These are phyloP conservation scores for Colletotrichum limetticola DNA, from an alignment of 2,329 filamentous ascomycete genomes.

Conservation along the genomic window DNA sequence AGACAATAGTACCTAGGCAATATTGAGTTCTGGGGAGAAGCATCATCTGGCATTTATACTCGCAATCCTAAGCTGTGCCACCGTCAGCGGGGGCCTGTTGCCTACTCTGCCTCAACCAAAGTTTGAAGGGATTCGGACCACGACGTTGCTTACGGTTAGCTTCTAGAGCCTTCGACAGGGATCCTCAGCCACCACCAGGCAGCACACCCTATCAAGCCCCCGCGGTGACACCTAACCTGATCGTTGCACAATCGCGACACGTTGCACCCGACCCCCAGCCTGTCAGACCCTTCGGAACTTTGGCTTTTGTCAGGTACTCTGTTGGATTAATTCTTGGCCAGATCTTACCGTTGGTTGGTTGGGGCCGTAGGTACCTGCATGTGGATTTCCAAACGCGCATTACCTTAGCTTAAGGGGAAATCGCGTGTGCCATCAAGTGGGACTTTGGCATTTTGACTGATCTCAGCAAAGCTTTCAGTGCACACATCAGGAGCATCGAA, in stretches of 20 bases:
- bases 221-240: not conserved
- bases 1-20: not conserved
- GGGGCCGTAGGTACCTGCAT: too few relatives aligned
- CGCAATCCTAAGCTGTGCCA: not conserved
- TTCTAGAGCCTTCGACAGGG: slow-evolving; percentile 27
- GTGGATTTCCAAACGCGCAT: too few relatives aligned
- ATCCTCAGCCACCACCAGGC: slow-evolving; percentile 1
- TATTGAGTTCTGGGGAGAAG: too few relatives aligned
- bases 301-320: not conserved
- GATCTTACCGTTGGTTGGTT: too few relatives aligned
- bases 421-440: too few relatives aligned
- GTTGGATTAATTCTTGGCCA: too few relatives aligned
- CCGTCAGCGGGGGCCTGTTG: slow-evolving; percentile 1
- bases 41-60: not conserved
- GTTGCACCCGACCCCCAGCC: not conserved
- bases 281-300: not conserved
- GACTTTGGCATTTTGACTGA: too few relatives aligned
- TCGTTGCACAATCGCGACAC: not conserved
- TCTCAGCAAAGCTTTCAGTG: too few relatives aligned
- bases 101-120: not conserved
- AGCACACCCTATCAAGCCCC: not conserved
- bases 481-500: not conserved
- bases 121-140: not conserved
- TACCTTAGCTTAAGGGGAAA: too few relatives aligned
- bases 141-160: not conserved